Base-by-base conservation (phyloP, 345 rosid genomes). In the Rhodomyrtus tomentosa region DNA sequence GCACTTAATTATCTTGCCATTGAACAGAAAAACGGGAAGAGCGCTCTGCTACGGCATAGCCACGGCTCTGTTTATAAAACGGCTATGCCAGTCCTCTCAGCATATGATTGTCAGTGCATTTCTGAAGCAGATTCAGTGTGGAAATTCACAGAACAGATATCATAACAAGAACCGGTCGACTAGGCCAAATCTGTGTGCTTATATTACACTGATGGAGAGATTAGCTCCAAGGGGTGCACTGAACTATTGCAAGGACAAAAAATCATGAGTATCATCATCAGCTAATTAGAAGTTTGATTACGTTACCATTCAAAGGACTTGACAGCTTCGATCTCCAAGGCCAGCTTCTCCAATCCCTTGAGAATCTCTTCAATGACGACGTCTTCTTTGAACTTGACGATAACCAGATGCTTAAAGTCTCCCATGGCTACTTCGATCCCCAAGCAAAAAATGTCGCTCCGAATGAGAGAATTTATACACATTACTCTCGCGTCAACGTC, bases 291-390 rank as follows among this genome's bases (percentile, higher is more conserved):
- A 54, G 58, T 3, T 27, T 50, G 38, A 32, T 11, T 27, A 18
- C 76, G 90, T 83, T 55, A 95, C 98, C 98, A 97, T 88, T 92
- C 96, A 62, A 94, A 95, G 87, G 96, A 93, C 89, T 95, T 97
- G 93, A 97, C 96, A 84, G 87, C 82, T 87, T 95, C 96, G 59
- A 93, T 84, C 83, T 95, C 93, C 24, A 93, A 87, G 81, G 88
- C 98, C 79, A 95, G 91, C 87, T 94, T 95, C 92, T 94, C 95
- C 90, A 95, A 90, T 40, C 99, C 98, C 87, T 93, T 94, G 82
- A 97, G 54, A 81, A 97, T 88, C 82, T 94, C 98, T 51, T 92
- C 95, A 86, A 91, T 94, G 20, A 18, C 89, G 10, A 84, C 88
- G 86, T 84, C 95, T 83, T 92, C 98, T 87, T 94, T 97, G 85